phyloP scores from a whole-genome alignment of 345 rosid species.

The Trapa bicornis region DNA sequence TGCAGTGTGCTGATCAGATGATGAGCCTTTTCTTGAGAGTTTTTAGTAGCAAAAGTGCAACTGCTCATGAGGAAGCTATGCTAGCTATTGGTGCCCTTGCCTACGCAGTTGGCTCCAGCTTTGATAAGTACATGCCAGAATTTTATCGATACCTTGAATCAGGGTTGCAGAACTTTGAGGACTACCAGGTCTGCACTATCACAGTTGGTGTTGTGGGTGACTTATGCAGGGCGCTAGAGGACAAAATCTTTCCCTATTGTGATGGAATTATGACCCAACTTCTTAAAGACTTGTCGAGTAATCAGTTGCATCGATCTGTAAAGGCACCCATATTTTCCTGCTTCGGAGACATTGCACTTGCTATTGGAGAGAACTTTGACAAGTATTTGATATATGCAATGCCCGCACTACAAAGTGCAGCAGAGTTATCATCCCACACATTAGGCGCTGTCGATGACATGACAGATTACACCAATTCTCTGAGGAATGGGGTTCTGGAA shows the following conservation, averaged over 20 bases:
- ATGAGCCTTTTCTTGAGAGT: conserved; percentile 37
- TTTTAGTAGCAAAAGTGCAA: conserved; percentile 31
- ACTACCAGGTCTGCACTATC: conserved; percentile 38
- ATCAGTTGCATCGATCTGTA: conserved; percentile 37
- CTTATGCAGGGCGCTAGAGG: conserved; percentile 37
- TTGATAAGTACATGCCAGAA: conserved; percentile 36
- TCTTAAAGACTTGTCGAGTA: conserved; percentile 38
- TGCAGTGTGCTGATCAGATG: conserved; percentile 37
- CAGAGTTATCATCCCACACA: conserved; percentile 31
- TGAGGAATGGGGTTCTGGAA: conserved; percentile 37
- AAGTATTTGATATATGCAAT: conserved; percentile 39
- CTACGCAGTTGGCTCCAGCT: conserved; percentile 29
- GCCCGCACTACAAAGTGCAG: conserved; percentile 47
- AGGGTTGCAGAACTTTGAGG: conserved; percentile 40
- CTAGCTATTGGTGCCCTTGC: conserved; percentile 41
- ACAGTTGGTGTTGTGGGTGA: conserved; percentile 43
- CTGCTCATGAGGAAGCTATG: conserved; percentile 43
- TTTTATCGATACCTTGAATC: conserved; percentile 29
- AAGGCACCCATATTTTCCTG: conserved; percentile 40
- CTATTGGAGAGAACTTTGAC: conserved; percentile 39
- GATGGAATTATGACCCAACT: conserved; percentile 42
- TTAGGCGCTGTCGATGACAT: conserved; percentile 30
- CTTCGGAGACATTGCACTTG: conserved; percentile 38
- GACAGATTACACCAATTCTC: conserved; percentile 33
- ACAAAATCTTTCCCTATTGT: conserved; percentile 31